Evolutionary conservation across 331 rosid genomes (phyloP).

Genomic region (Acacia concinna): DNA sequence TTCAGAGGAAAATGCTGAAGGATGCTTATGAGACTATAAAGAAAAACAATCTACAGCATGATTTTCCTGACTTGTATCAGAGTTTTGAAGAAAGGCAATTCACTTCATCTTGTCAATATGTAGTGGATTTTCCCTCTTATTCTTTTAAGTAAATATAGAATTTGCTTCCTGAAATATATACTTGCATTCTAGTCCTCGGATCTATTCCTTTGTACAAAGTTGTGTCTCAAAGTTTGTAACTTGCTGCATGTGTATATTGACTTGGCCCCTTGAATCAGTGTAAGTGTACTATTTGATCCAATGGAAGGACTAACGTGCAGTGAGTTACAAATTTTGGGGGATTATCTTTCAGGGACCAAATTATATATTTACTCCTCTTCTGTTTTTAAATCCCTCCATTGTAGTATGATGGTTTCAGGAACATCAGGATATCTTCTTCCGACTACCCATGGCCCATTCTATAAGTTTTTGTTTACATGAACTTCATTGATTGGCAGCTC

Average conservation of each 20-base stretch:
- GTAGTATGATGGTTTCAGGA: slow-evolving; percentile 25
- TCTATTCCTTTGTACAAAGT: background rate
- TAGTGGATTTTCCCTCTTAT: slow-evolving; percentile 7
- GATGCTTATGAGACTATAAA: slow-evolving; percentile 69
- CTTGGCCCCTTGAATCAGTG: background rate
- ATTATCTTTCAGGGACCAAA: background rate
- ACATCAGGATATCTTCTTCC: background rate
- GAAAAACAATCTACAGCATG: slow-evolving; percentile 72
- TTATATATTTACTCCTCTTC: background rate
- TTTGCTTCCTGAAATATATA: background rate
- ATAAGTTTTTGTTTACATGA: slow-evolving; percentile 25
- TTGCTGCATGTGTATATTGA: background rate
- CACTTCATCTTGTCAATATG: slow-evolving; percentile 20
- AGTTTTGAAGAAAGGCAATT: slow-evolving; percentile 83
- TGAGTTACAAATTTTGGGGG: background rate
- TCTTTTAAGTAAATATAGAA: background rate
- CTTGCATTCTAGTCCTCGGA: background rate
- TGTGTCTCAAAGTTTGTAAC: background rate
- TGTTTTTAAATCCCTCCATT: background rate
- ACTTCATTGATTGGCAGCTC: slow-evolving; percentile 51
- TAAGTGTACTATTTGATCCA: background rate
- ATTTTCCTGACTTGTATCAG: slow-evolving; percentile 77
- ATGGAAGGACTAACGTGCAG: background rate
- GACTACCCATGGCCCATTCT: slow-evolving; percentile 1
- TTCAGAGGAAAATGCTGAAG: slow-evolving; percentile 68